Evolutionary conservation across 2,329 filamentous ascomycete species (phyloP).

Genomic region (Chaetomiaceae sp.): DNA sequence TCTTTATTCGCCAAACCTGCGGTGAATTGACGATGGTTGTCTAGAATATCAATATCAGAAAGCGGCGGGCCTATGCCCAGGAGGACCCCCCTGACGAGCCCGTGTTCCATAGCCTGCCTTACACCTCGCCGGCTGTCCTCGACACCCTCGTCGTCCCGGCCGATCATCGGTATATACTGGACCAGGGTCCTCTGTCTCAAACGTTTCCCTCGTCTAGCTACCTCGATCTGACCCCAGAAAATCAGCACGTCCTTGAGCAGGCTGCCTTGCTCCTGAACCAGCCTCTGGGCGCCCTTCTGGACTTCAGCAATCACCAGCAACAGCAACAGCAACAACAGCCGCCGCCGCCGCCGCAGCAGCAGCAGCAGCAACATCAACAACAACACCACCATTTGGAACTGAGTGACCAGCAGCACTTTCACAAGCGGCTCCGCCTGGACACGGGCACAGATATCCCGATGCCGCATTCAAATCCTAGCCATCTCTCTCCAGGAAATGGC

Average conservation of each 20-base stretch:
- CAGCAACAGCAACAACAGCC: too few species aligned
- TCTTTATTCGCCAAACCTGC: slow-evolving; percentile 31
- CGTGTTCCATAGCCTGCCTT: slow-evolving; percentile 32
- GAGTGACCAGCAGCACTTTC: slow-evolving; percentile 9
- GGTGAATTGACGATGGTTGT: slow-evolving; percentile 39
- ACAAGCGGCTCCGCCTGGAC: slow-evolving; percentile 29
- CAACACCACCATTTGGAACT: neutral
- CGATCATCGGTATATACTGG: slow-evolving; percentile 26
- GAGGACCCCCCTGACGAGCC: slow-evolving; percentile 36
- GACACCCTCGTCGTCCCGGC: slow-evolving; percentile 26
- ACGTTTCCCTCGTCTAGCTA: slow-evolving; percentile 9
- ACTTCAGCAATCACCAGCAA: too few species aligned
- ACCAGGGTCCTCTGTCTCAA: slow-evolving; percentile 21
- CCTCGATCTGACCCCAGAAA: slow-evolving; percentile 18
- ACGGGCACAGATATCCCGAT: slow-evolving; percentile 31
- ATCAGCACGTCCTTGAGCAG: slow-evolving; percentile 31
- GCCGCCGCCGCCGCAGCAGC: too few species aligned
- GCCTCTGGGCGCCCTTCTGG: slow-evolving; percentile 29
- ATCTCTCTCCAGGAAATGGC: slow-evolving; percentile 25
- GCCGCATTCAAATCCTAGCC: slow-evolving; percentile 18
- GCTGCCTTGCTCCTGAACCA: slow-evolving; percentile 33
- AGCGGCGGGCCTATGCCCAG: slow-evolving; percentile 40
- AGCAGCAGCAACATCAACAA: too few species aligned
- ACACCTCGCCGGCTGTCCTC: slow-evolving; percentile 21
- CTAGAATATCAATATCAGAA: slow-evolving; percentile 36